Evolutionary conservation across 176 grass and related monocot genomes (phyloP).

Genomic region (Canna indica): DNA sequence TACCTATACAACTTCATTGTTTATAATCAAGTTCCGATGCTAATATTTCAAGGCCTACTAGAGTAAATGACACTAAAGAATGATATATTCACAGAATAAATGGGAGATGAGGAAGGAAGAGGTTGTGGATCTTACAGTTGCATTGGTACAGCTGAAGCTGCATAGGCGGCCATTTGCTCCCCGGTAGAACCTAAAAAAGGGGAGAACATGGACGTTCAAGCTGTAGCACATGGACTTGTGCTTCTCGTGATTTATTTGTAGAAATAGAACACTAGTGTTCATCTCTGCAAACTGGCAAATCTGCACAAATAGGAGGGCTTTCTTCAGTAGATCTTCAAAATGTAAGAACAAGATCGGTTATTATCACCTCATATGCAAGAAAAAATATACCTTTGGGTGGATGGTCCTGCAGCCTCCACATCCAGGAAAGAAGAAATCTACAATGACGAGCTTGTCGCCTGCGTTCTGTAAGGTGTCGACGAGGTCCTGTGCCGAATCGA

Average conservation of each 20-base stretch:
- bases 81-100: too few species aligned
- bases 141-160: slow-evolving; percentile 15
- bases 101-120: not conserved
- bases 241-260: not conserved
- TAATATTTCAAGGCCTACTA: too few species aligned
- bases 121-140: not conserved
- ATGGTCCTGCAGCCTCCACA: not conserved
- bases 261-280: slow-evolving; percentile 5
- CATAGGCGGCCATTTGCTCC: slow-evolving; percentile 6
- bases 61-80: too few species aligned
- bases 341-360: too few species aligned
- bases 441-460: not conserved
- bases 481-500: not conserved
- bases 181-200: slow-evolving; percentile 3
- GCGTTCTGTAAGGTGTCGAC: not conserved
- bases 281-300: slow-evolving; percentile 16
- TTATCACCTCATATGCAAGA: too few species aligned
- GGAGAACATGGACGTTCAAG: slow-evolving; percentile 1
- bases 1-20: too few species aligned
- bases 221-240: slow-evolving; percentile 6
- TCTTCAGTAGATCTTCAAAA: too few species aligned
- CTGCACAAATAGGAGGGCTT: too few species aligned
- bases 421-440: not conserved
- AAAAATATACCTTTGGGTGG: not conserved
- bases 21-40: too few species aligned